phyloP scores from a whole-genome alignment of 768 basidiomycete genomes.

The Thelephora ganbajun region DNA sequence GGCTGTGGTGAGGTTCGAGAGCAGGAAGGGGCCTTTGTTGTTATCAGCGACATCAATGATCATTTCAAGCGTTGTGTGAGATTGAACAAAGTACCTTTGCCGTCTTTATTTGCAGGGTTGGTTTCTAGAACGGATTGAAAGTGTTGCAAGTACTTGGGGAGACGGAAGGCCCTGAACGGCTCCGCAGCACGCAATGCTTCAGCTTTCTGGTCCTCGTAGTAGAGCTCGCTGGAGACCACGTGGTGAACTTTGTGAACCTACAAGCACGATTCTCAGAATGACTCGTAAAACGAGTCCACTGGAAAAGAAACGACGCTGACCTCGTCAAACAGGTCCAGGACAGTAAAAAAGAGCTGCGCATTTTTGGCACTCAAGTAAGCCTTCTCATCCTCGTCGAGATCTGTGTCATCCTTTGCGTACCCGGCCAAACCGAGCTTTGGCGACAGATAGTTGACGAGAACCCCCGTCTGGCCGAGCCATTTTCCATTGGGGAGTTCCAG shows the following conservation, averaged over 20 bases:
- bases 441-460: conserved; percentile 23
- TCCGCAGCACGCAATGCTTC: conserved; percentile 19
- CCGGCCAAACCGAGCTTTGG: conserved; percentile 22
- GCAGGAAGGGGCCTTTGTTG: conserved; percentile 13
- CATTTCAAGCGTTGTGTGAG: background rate
- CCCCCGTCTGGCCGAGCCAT: conserved; percentile 22
- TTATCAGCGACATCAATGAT: background rate
- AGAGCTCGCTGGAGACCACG: conserved; percentile 18
- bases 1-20: conserved; percentile 20
- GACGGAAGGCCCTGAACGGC: conserved; percentile 20
- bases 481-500: conserved; percentile 19
- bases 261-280: background rate
- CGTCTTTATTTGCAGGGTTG: conserved; percentile 13
- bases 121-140: conserved; percentile 19
- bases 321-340: conserved; percentile 22
- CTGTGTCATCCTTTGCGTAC: conserved; percentile 9
- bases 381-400: conserved; percentile 16
- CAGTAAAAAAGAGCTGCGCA: conserved; percentile 26
- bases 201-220: conserved; percentile 30
- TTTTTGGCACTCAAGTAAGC: conserved; percentile 9
- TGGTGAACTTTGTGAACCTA: conserved; percentile 21
- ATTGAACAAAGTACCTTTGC: background rate
- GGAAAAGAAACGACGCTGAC: background rate
- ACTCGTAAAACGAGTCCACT: background rate
- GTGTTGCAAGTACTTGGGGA: conserved; percentile 28